phyloP scores from a whole-genome alignment of 1,284 basidiomycete species.

The Thelephora terrestris region DNA sequence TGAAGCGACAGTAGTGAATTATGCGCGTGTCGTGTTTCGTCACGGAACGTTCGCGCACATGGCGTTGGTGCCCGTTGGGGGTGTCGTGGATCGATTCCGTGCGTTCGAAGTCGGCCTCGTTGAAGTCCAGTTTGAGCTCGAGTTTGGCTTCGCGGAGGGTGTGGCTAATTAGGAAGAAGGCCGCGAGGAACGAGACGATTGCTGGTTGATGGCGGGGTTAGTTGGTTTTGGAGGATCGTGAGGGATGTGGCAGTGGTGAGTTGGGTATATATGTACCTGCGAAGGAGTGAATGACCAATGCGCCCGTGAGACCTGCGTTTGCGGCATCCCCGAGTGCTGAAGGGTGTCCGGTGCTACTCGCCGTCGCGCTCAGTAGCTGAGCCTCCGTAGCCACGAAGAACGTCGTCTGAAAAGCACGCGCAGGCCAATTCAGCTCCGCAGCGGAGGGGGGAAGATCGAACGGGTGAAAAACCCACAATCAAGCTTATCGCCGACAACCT shows the following conservation, averaged over 20 bases:
- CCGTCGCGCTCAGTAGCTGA: constrained; percentile 35
- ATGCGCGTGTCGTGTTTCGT: constrained; percentile 12
- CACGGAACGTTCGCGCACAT: constrained; percentile 1
- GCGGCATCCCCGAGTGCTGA: constrained; percentile 24
- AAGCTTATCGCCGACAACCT: constrained; percentile 47
- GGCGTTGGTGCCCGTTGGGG: constrained; percentile 1
- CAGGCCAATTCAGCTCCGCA: not conserved
- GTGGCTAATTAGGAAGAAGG: constrained; percentile 46
- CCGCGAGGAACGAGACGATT: constrained; percentile 45
- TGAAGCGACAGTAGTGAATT: constrained; percentile 34
- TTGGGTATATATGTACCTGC: constrained; percentile 34
- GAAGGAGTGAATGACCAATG: constrained; percentile 42
- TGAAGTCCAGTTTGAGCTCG: constrained; percentile 23
- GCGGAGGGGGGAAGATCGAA: no score
- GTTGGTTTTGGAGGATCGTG: not conserved
- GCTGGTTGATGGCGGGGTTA: no score
- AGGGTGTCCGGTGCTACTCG: constrained; percentile 10
- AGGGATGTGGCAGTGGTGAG: not conserved
- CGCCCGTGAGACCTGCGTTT: constrained; percentile 38
- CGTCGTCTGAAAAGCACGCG: constrained; percentile 33
- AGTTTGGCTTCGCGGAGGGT: constrained; percentile 40
- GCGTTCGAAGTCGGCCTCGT: constrained; percentile 29
- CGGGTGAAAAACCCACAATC: constrained; percentile 32
- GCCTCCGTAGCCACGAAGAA: constrained; percentile 54
- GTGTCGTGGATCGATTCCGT: not conserved